phyloP scores from a whole-genome alignment of 768 basidiomycete species.

The Leccinellum albellum region DNA sequence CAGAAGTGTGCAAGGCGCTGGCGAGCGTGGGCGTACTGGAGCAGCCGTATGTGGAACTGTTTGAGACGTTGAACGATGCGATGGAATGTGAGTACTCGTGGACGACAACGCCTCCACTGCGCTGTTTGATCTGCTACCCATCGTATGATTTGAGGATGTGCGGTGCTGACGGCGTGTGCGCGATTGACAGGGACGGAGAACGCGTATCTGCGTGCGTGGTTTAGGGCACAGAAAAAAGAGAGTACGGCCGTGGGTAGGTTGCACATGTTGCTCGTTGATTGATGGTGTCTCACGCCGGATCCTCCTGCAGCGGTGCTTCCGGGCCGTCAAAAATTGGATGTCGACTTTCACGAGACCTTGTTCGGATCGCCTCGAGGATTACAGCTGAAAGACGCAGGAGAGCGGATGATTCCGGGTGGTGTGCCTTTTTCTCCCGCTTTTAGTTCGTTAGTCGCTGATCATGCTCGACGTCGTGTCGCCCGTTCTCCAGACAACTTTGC shows the following conservation, averaged over 20 bases:
- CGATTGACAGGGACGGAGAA: slow-evolving; percentile 79
- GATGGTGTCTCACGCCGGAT: background rate
- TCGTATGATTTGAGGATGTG: background rate
- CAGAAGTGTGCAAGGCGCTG: slow-evolving; percentile 67
- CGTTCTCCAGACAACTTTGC: slow-evolving; percentile 18
- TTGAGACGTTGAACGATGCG: slow-evolving; percentile 80
- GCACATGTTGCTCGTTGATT: background rate
- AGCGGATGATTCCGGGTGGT: slow-evolving; percentile 66
- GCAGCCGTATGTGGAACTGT: slow-evolving; percentile 76
- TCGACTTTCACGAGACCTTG: slow-evolving; percentile 39
- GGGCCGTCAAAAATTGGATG: slow-evolving; percentile 51
- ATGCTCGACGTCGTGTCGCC: too few relatives aligned
- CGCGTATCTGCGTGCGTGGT: slow-evolving; percentile 81
- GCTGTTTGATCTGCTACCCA: background rate
- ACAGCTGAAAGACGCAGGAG: slow-evolving; percentile 69
- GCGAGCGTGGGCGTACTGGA: slow-evolving; percentile 75
- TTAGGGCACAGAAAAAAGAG: slow-evolving; percentile 61
- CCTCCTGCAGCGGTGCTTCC: slow-evolving; percentile 37
- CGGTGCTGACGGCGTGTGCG: slow-evolving; percentile 5
- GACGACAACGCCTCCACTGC: background rate
- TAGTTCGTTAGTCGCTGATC: too few relatives aligned
- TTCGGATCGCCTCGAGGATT: slow-evolving; percentile 63
- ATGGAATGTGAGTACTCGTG: slow-evolving; percentile 76
- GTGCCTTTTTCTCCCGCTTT: too few relatives aligned
- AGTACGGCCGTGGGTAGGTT: slow-evolving; percentile 42